Percentiles rank a stretch among this genome's conserved stretches.
Conservation (phyloP, 768 basidiomycete genomes). For the Lactifluus echinatus region DNA sequence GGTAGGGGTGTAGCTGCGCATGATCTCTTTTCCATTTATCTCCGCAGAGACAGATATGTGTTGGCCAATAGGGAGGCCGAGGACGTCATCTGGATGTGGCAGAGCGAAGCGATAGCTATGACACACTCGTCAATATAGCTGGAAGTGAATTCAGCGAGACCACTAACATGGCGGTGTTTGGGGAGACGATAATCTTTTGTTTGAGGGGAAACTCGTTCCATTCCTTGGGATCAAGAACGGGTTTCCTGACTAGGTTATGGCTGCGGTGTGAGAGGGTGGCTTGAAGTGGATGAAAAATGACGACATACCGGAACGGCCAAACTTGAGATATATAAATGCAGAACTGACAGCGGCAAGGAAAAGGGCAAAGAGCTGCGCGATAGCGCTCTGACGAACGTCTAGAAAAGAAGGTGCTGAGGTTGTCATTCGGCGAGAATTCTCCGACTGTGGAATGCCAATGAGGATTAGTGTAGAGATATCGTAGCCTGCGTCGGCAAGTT, state of each 20-base stretch:
- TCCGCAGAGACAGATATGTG: conserved; percentile 90
- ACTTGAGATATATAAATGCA: conserved; percentile 46
- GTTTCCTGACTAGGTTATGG: conserved; percentile 45
- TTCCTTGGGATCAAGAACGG: conserved; percentile 59
- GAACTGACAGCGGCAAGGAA: conserved; percentile 42
- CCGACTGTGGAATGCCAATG: conserved; percentile 41
- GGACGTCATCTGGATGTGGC: conserved; percentile 60
- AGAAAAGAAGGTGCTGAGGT: conserved; percentile 19
- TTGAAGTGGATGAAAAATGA: conserved; percentile 2
- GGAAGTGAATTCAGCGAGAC: neutral
- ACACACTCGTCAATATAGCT: conserved; percentile 3
- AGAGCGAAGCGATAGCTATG: conserved; percentile 86
- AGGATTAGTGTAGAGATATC: conserved; percentile 53
- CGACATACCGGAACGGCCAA: conserved; percentile 32
- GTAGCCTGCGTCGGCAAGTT: conserved; percentile 48
- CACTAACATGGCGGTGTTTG: conserved; percentile 91
- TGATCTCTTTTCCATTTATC: conserved; percentile 84
- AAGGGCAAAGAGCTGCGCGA: conserved; percentile 42
- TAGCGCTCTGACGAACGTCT: conserved; percentile 28
- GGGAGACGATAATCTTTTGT: conserved; percentile 78
- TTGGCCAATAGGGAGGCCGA: conserved; percentile 94
- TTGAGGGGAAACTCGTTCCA: conserved; percentile 81
- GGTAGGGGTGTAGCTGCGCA: conserved; percentile 92
- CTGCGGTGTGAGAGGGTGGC: neutral
- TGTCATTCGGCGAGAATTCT: conserved; percentile 14